Percentiles rank a stretch among this genome's conserved stretches.
Evolutionary conservation across 163 green algal genomes (phyloP).

Genomic region (Coccomyxa subellipsoidea): DNA sequence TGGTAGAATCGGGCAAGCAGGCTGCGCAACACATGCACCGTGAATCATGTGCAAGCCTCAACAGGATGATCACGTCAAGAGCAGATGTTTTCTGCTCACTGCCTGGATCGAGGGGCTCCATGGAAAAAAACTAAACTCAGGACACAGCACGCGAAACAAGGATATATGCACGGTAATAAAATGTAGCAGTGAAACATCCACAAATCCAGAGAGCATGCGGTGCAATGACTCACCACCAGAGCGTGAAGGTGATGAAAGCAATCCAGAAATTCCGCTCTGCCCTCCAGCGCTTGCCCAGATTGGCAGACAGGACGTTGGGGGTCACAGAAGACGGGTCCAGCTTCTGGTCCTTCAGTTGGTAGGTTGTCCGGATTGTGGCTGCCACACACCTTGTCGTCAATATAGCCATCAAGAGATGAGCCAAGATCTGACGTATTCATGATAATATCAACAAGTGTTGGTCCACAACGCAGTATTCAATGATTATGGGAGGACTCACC

Average conservation of each 20-base stretch:
- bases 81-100: too few relatives aligned
- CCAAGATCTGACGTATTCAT: too few relatives aligned
- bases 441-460: too few relatives aligned
- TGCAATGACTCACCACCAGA: slow-evolving; percentile 25
- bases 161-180: not conserved
- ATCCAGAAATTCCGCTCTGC: slow-evolving; percentile 38
- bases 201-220: not conserved
- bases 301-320: slow-evolving; percentile 18
- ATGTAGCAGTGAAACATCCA: too few relatives aligned
- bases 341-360: slow-evolving; percentile 2
- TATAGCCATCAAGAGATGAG: too few relatives aligned
- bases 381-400: not conserved
- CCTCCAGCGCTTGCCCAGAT: slow-evolving; percentile 30
- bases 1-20: slow-evolving; percentile 26
- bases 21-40: slow-evolving; percentile 10
- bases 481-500: slow-evolving; percentile 5
- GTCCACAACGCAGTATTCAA: too few relatives aligned
- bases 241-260: slow-evolving; percentile 29
- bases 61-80: too few relatives aligned
- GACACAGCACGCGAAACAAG: not conserved
- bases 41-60: too few relatives aligned
- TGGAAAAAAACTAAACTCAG: not conserved
- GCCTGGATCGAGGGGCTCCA: not conserved
- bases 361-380: slow-evolving; percentile 22
- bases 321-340: slow-evolving; percentile 10